Evolutionary conservation across 768 basidiomycete species (phyloP), one percentile per base, ranked within the genome.

Genomic region (Panus rudis): DNA sequence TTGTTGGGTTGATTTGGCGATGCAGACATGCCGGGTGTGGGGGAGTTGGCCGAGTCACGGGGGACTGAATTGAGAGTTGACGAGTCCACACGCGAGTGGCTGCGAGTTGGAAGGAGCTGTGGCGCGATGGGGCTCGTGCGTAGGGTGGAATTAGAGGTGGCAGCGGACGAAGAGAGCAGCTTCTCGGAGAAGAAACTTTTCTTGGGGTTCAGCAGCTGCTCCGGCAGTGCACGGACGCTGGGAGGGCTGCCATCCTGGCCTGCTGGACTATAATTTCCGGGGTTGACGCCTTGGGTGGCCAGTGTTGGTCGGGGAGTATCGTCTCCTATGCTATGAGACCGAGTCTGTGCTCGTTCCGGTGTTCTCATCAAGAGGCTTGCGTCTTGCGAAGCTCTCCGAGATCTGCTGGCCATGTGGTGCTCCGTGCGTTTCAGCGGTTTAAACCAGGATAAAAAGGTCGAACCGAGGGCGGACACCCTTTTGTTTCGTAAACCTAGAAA

Each of bases 41-140:
- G 59, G 4, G 56, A 57, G 6, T 52, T 34, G 1, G 61, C 42
- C 12, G 55, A 39, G 26, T 60, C 51, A 14, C 62, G 50, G 34
- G 56, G 40, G 38, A 51, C 42, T 16, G 43, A 40, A n/a, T 46
- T 43, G 17, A 49, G 47, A 16, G 50, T 47, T 14, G 50, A 45
- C 6, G 56, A 54, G 25, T 59, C 53, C 20, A 45, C 51, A 24
- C 53, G 46, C 1, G 55, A 42, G 30, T 60, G 57, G 3, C 51
- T 42, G 41, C 56, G 60, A n/a, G 49, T 21, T 19, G 57, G 44
- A 11, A 53, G 49, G 13, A 56, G 43, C 27, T 39, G 45, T 16
- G 43, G 38, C 8, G 55, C 50, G 39, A 43, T 39, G 7, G 55
- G 56, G 2, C 47, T 42, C 6, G 49, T 32, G 19, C 54, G 53